Conservation (phyloP, 768 basidiomycete species). For the Mrakia gelida region DNA sequence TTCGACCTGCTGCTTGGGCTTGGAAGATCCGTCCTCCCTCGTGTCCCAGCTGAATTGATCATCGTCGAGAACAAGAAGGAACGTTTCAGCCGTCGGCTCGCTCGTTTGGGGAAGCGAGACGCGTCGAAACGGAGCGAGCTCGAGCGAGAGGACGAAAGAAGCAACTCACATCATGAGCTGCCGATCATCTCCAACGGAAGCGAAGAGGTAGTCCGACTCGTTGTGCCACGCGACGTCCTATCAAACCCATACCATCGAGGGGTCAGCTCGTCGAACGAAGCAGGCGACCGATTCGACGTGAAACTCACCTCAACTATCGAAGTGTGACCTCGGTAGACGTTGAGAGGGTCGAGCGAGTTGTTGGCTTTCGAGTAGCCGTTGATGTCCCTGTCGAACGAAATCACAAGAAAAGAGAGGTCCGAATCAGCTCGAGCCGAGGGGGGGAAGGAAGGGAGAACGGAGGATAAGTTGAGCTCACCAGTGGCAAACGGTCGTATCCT, state of each 20-base stretch:
- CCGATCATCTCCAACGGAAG: constrained; percentile 93
- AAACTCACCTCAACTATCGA: constrained; percentile 80
- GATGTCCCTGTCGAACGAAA: constrained; percentile 65
- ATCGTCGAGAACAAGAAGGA: not conserved
- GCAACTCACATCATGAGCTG: constrained; percentile 78
- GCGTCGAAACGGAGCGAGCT: not conserved
- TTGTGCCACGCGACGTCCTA: constrained; percentile 97
- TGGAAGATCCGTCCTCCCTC: constrained; percentile 50
- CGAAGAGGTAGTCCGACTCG: constrained; percentile 74
- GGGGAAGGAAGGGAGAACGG: not conserved
- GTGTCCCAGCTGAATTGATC: constrained; percentile 76
- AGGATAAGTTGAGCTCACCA: constrained; percentile 56
- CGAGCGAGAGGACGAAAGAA: not conserved
- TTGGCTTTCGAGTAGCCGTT: constrained; percentile 78
- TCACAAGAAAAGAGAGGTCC: not conserved
- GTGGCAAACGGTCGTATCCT: constrained; percentile 92
- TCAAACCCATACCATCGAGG: not conserved
- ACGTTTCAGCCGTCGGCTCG: no score
- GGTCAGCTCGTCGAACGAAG: not conserved
- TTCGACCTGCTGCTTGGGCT: constrained; percentile 66
- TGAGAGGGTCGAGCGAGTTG: constrained; percentile 74
- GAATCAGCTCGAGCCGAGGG: not conserved
- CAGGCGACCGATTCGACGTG: no score
- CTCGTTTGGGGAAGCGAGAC: constrained; percentile 4
- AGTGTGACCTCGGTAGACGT: constrained; percentile 78